Evolutionary conservation across 1,284 basidiomycete genomes (phyloP).

Genomic region (Irpex sp.): DNA sequence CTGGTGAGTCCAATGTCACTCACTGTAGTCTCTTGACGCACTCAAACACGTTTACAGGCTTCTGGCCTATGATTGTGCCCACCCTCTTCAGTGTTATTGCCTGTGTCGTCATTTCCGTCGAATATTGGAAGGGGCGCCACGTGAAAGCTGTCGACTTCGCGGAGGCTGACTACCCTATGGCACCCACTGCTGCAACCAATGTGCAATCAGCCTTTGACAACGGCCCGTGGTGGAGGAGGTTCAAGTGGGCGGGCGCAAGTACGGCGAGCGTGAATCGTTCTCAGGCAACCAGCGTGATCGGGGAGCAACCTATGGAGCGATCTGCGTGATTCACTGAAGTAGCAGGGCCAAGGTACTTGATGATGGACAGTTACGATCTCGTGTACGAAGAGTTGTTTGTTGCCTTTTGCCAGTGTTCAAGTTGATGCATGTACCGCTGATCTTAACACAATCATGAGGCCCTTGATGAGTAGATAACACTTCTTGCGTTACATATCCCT

Average conservation of each 20-base stretch:
- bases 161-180: not conserved
- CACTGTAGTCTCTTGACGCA: not conserved
- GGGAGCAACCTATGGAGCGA: not conserved
- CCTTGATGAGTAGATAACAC: no score
- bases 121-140: not conserved
- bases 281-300: no score
- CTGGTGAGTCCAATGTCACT: not conserved
- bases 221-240: not conserved
- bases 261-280: not conserved
- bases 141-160: not conserved
- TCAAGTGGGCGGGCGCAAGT: not conserved
- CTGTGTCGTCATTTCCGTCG: not conserved
- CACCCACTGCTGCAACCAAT: no score
- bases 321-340: not conserved
- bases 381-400: no score
- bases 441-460: no score
- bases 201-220: not conserved
- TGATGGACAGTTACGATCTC: no score
- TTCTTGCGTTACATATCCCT: no score
- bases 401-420: no score
- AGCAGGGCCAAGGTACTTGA: no score
- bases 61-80: not conserved
- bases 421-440: no score
- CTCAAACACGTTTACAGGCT: not conserved
- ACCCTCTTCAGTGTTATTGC: not conserved